A percentile compares a stretch with the other conserved stretches of the same genome.
Conservation (phyloP, 495 filamentous ascomycete species). For the Cercophora samala region DNA sequence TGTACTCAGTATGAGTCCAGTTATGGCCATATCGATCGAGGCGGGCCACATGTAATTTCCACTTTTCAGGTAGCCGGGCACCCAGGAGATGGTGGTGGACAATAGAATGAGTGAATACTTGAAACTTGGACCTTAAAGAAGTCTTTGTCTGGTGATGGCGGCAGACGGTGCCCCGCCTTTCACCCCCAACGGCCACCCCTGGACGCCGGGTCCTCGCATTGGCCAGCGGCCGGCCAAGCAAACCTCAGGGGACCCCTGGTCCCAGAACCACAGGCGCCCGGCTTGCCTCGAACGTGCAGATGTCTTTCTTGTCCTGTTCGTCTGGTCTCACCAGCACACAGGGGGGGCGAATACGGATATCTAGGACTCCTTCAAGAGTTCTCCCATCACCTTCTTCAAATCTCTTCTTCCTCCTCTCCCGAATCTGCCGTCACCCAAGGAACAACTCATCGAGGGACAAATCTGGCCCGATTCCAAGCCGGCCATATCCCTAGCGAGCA, state of each 20-base stretch:
- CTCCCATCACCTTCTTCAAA: too few relatives aligned
- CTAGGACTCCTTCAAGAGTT: too few relatives aligned
- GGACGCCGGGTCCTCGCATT: conserved; percentile 10
- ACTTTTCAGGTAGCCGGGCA: not conserved
- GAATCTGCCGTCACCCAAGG: not conserved
- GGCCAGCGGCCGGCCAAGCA: conserved; percentile 14
- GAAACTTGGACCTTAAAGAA: not conserved
- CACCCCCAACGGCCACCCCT: conserved; percentile 2
- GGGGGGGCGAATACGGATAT: conserved; percentile 6
- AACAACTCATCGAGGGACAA: not conserved
- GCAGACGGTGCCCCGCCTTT: conserved; percentile 14
- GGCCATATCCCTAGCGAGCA: not conserved
- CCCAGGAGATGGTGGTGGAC: not conserved
- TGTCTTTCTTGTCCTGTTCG: not conserved
- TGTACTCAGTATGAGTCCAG: not conserved
- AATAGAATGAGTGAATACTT: not conserved
- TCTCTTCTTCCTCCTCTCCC: not conserved
- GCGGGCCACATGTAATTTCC: not conserved
- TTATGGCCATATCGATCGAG: not conserved
- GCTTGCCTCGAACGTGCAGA: not conserved
- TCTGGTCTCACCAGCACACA: not conserved
- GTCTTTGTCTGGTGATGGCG: conserved; percentile 1
- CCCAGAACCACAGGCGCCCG: not conserved
- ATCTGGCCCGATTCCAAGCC: not conserved
- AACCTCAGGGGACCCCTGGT: conserved; percentile 2